These are phyloP conservation scores for Trametes versicolor DNA, from an alignment of 1,284 basidiomycete species.

Conservation along the genomic window DNA sequence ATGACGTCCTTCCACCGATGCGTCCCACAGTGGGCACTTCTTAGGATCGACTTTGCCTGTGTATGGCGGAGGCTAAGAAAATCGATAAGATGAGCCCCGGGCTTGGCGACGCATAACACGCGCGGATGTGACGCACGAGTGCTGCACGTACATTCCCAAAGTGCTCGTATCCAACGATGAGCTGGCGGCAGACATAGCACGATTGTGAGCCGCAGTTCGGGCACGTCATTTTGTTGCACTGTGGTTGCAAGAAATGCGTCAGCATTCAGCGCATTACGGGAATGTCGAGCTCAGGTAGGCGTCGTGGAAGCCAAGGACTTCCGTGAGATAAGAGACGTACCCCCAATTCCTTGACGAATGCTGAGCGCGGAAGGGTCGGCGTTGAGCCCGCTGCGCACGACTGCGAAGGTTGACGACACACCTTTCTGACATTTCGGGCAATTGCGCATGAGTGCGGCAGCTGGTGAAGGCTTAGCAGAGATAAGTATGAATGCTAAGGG, in stretches of 20 bases:
- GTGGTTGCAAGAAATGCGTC: conserved; percentile 1
- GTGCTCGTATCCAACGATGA: conserved; percentile 82
- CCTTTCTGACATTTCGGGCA: conserved; percentile 85
- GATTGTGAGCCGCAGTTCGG: conserved; percentile 73
- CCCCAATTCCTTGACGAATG: conserved; percentile 78
- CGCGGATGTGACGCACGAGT: conserved; percentile 2
- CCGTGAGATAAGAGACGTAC: conserved; percentile 51
- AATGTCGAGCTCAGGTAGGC: neutral
- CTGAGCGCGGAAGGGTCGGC: conserved; percentile 49
- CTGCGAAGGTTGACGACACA: conserved; percentile 42
- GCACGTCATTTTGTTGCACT: conserved; percentile 89
- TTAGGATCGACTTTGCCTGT: conserved; percentile 40
- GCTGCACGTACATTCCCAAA: conserved; percentile 63
- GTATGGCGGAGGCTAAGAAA: conserved; percentile 36
- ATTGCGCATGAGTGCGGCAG: conserved; percentile 82
- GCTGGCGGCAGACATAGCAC: conserved; percentile 81
- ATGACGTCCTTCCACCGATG: conserved; percentile 66
- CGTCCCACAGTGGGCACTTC: conserved; percentile 79
- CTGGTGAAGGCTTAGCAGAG: conserved; percentile 47
- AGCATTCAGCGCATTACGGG: neutral
- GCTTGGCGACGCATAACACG: neutral
- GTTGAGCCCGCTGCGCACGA: neutral
- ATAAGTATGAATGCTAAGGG: neutral
- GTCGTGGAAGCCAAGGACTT: neutral
- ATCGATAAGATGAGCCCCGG: conserved; percentile 6